Evolutionary conservation across 2,329 filamentous ascomycete species (phyloP), one percentile per base, ranked within the genome.

Genomic region (Colletotrichum truncatum): DNA sequence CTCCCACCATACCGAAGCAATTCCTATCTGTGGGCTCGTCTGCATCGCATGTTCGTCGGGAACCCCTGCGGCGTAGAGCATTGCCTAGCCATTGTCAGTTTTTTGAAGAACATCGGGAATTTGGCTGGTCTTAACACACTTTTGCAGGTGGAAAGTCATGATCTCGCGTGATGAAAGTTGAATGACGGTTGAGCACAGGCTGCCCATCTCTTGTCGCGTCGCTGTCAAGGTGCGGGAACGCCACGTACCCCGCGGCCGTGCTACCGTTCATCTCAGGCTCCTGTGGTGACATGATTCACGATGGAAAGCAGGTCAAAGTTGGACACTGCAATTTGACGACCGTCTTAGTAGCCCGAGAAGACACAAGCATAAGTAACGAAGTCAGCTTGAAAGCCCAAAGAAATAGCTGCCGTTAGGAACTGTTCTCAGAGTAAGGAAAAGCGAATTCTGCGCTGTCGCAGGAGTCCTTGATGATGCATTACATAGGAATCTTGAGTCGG

Each of bases 1-100:
- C 79, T 98, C 94, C 94, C 94, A 98, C 94, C 94, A 98, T 4
- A 98, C 93, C 4, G 92, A 93, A 6, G 94, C 91, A 74, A 98
- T 88, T 62, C 95, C 95, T 21, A 98, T 92, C 68, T 98, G 95
- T 8, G 95, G 93, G 55, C 92, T 91, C 61, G 87, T 94, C 80
- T 95, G 94, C 93, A 98, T 97, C 73, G 90, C 89, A 59, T 96
- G 84, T 73, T 89, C 85, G 74, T 93, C 88, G 2, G 94, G 93
- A 28, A 98, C 92, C 21, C 95, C 95, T 6, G 95, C 94, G 12
- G 92, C 94, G 78, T 97, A 98, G 12, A 98, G 87, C 95, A 98
- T 98, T 38, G 95, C 93, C 91, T 94, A 6, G 8, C 38, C 7
- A 52, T 18, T 16, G n/a, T 6, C 0, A 4, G 6, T 32, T 8